These are phyloP conservation scores for Cladochytrium replicatum DNA, from an alignment of 192 early-diverging fungal species.

Conservation along the genomic window DNA sequence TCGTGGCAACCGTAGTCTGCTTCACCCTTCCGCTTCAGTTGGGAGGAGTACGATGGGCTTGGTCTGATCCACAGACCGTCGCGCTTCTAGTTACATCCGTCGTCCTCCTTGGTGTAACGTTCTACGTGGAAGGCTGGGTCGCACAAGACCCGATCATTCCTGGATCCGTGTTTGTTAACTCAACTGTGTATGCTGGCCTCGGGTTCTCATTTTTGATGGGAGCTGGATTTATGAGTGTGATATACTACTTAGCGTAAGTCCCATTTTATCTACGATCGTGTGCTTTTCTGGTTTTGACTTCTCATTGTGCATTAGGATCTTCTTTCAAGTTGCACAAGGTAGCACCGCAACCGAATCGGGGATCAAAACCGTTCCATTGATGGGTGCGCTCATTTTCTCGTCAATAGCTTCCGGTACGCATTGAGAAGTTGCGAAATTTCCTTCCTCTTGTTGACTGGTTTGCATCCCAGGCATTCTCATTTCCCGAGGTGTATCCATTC, in stretches of 20 bases:
- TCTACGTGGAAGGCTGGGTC: conserved; percentile 52
- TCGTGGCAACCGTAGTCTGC: conserved; percentile 40
- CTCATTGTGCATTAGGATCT: conserved; percentile 30
- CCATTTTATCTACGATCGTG: conserved; percentile 42
- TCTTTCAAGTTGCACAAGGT: conserved; percentile 70
- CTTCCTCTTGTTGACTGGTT: too few relatives aligned
- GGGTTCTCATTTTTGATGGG: conserved; percentile 23
- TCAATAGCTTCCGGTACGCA: too few relatives aligned
- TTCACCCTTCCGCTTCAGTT: conserved; percentile 52
- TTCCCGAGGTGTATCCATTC: too few relatives aligned
- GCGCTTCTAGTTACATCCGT: conserved; percentile 53
- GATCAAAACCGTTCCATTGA: conserved; percentile 58
- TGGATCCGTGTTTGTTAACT: conserved; percentile 40
- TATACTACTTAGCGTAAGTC: conserved; percentile 28
- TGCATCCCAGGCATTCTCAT: too few relatives aligned
- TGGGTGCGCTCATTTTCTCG: conserved; percentile 52
- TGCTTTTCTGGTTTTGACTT: conserved; percentile 11
- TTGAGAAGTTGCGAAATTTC: too few relatives aligned
- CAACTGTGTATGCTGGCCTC: conserved; percentile 13
- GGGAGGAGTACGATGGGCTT: conserved; percentile 56
- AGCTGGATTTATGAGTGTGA: too few relatives aligned
- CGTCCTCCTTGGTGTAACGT: conserved; percentile 29
- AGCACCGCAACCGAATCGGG: conserved; percentile 57
- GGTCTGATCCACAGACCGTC: conserved; percentile 43
- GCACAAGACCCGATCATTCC: conserved; percentile 61